These are phyloP conservation scores for Elsinoe perseae DNA, from an alignment of 2,329 filamentous ascomycete species.

Conservation along the genomic window DNA sequence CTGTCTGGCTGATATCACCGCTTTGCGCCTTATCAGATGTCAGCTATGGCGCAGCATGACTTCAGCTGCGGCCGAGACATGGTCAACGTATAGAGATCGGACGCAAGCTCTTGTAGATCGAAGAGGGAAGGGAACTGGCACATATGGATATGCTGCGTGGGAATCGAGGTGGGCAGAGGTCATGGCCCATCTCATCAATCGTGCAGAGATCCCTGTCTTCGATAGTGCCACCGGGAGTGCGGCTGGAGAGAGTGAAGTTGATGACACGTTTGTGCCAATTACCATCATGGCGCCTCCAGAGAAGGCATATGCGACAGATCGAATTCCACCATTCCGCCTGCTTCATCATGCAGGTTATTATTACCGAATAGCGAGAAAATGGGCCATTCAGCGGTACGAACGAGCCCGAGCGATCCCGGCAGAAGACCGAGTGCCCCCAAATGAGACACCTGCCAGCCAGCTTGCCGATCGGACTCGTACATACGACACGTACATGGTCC, in stretches of 20 bases:
- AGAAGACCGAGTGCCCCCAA: slow-evolving; percentile 50
- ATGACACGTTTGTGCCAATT: slow-evolving; percentile 14
- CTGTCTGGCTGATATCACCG: slow-evolving; percentile 72
- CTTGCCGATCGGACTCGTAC: slow-evolving; percentile 45
- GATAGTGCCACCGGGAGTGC: slow-evolving; percentile 21
- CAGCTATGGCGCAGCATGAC: slow-evolving; percentile 71
- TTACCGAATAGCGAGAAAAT: slow-evolving; percentile 47
- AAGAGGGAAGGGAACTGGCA: slow-evolving; percentile 74
- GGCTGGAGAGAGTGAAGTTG: slow-evolving; percentile 18
- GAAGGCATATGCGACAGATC: slow-evolving; percentile 44
- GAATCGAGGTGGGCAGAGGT: slow-evolving; percentile 63
- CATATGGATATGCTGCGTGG: slow-evolving; percentile 94
- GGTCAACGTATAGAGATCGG: slow-evolving; percentile 67
- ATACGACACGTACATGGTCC: slow-evolving; percentile 55
- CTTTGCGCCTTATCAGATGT: slow-evolving; percentile 73
- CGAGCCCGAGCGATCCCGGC: slow-evolving; percentile 50
- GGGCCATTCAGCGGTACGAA: slow-evolving; percentile 43
- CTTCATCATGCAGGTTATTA: slow-evolving; percentile 58
- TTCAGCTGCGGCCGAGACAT: slow-evolving; percentile 71
- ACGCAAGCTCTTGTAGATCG: slow-evolving; percentile 72
- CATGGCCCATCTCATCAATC: slow-evolving; percentile 53
- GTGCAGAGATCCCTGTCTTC: slow-evolving; percentile 44
- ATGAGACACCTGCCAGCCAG: slow-evolving; percentile 48
- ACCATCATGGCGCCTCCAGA: slow-evolving; percentile 43
- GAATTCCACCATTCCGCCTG: slow-evolving; percentile 49